Conservation (phyloP, 495 filamentous ascomycete genomes). For the Arthonia radiata region DNA sequence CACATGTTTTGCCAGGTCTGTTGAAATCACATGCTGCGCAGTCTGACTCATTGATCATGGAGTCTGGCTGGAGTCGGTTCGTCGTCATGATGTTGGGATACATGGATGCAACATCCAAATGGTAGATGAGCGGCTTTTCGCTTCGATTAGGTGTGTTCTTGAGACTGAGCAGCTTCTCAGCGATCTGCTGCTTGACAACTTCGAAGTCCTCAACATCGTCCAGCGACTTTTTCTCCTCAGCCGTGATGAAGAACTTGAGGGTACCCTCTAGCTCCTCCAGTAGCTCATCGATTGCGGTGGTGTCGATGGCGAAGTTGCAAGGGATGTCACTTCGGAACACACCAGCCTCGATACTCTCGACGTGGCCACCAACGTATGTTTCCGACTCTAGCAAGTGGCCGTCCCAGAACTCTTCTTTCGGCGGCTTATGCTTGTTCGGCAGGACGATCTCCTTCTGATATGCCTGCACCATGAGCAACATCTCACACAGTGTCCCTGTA, state of each 20-base stretch:
- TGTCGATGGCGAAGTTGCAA: slow-evolving; percentile 70
- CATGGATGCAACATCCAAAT: slow-evolving; percentile 97
- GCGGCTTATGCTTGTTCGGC: slow-evolving; percentile 86
- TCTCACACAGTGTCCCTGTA: slow-evolving; percentile 93
- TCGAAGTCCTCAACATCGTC: slow-evolving; percentile 85
- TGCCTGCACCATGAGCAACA: slow-evolving; percentile 96
- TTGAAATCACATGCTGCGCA: slow-evolving; percentile 99
- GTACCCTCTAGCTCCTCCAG: slow-evolving; percentile 71
- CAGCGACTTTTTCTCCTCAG: slow-evolving; percentile 85
- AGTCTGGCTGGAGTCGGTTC: slow-evolving; percentile 90
- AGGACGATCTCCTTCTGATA: slow-evolving; percentile 78
- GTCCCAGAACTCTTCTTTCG: slow-evolving; percentile 84
- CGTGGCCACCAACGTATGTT: slow-evolving; percentile 95
- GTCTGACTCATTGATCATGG: slow-evolving; percentile 87
- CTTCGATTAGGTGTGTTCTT: slow-evolving; percentile 57
- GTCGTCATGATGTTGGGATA: slow-evolving; percentile 99
- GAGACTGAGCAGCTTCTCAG: slow-evolving; percentile 40
- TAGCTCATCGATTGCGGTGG: slow-evolving; percentile 70
- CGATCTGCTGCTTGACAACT: slow-evolving; percentile 70
- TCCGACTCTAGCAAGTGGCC: slow-evolving; percentile 88
- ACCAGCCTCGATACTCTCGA: slow-evolving; percentile 97
- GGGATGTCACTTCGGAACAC: slow-evolving; percentile 94
- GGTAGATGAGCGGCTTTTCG: slow-evolving; percentile 84
- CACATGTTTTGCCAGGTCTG: slow-evolving; percentile 87
- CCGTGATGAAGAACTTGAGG: slow-evolving; percentile 68